Base-by-base conservation (phyloP, 768 basidiomycete genomes). In the Lactifluus pinguis region DNA sequence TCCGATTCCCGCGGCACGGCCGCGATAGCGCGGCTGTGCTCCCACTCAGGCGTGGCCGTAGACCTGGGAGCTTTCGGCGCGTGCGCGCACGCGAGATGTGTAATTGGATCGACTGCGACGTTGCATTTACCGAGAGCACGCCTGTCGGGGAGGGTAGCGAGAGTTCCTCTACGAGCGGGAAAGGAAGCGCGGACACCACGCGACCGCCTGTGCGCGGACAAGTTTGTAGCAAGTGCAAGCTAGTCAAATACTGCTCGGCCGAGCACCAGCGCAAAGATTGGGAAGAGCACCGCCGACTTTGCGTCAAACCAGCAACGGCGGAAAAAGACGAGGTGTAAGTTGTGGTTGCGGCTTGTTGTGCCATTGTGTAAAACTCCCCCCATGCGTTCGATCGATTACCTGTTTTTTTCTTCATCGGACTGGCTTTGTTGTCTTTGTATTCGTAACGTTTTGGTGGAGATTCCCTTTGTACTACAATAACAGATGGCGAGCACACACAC, bases 31-130 rank as follows among this genome's bases (percentile, higher is more conserved):
- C 87, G 6, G 79, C 79, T 4, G 76, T 89, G 45, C 76, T 89
- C 39, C 77, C 84, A 45, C 77, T 87, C 67, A 83, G 81, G 65
- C 77, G 80, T n/a, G 80, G 82, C 52, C 47, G 47, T 56, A 77
- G 74, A 65, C 76, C 65, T 53, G 78, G 78, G 52, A 53, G 65
- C 19, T 71, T 70, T 41, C 66, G 75, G 66, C 77, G 76, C 53
- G 72, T 84, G 11, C 80, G 77, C 65, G 68, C 76, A 36, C 77
- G 75, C 63, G 81, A 85, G 70, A 87, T 89, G 85, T 89, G 87
- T 72, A 89, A 89, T 67, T 89, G 87, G 87, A 84, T 88, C 56
- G 86, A 87, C 66, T 89, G 87, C 68, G 76, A 81, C 62, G 76
- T 83, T 38, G 77, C 76, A 61, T 89, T 89, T 67, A 73, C 75